These are phyloP conservation scores for Hyaloscypha hepaticicola DNA, from an alignment of 495 filamentous ascomycete species.

Conservation along the genomic window DNA sequence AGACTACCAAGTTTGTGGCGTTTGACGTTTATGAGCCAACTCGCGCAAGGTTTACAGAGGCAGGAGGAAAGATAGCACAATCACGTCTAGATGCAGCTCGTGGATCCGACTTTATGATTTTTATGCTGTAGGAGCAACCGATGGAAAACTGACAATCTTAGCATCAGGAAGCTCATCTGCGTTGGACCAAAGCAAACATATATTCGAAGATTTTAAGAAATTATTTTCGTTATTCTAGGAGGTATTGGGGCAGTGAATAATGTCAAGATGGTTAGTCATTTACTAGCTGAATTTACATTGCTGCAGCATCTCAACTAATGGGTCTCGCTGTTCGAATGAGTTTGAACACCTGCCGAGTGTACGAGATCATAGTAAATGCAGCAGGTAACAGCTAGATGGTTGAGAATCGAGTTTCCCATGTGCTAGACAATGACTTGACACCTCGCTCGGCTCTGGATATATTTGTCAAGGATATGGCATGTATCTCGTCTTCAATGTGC, in stretches of 20 bases:
- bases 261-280: constrained; percentile 84
- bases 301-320: constrained; percentile 68
- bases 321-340: constrained; percentile 68
- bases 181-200: constrained; percentile 53
- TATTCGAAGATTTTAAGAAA: constrained; percentile 65
- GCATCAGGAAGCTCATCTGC: constrained; percentile 58
- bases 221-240: constrained; percentile 72
- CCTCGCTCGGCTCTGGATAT: constrained; percentile 71
- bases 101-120: constrained; percentile 59
- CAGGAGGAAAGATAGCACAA: constrained; percentile 59
- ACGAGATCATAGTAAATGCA: constrained; percentile 54
- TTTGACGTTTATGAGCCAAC: constrained; percentile 72
- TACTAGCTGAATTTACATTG: constrained; percentile 74
- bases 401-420: constrained; percentile 67
- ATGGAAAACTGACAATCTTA: constrained; percentile 79
- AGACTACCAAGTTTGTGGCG: constrained; percentile 66
- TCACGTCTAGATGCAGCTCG: constrained; percentile 63
- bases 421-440: constrained; percentile 66
- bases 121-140: constrained; percentile 70
- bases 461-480: constrained; percentile 70
- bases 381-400: constrained; percentile 81
- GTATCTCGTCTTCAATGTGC: no score
- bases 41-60: constrained; percentile 62
- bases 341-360: constrained; percentile 55
- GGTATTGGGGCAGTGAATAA: constrained; percentile 74